phyloP scores from a whole-genome alignment of 1,139 yeast genomes.

The Petasospora fabianii region DNA sequence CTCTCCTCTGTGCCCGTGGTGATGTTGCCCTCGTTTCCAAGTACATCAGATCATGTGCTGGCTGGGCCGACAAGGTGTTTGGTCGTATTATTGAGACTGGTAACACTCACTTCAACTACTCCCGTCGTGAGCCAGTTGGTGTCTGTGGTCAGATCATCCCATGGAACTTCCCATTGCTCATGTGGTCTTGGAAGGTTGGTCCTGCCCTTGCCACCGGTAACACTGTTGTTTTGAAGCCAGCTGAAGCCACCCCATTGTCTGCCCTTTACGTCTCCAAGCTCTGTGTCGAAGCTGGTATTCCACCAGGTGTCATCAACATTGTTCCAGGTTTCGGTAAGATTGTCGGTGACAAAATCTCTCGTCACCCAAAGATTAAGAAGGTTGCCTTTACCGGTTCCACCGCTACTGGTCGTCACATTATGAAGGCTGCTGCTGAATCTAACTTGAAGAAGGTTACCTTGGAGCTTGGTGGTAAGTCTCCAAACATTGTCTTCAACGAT shows the following conservation, averaged over 20 bases:
- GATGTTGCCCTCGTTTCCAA: slow-evolving; percentile 58
- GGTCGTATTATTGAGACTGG: slow-evolving; percentile 71
- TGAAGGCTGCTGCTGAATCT: slow-evolving; percentile 68
- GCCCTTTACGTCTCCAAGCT: slow-evolving; percentile 64
- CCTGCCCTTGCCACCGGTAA: slow-evolving; percentile 85
- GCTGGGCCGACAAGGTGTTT: slow-evolving; percentile 74
- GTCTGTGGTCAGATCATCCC: slow-evolving; percentile 84
- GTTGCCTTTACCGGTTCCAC: slow-evolving; percentile 88
- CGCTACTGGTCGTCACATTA: slow-evolving; percentile 71
- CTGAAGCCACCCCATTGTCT: slow-evolving; percentile 81
- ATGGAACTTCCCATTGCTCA: slow-evolving; percentile 85
- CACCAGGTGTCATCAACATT: slow-evolving; percentile 76
- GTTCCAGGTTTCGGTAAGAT: slow-evolving; percentile 74
- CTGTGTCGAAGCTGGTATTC: slow-evolving; percentile 68
- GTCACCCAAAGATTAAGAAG: slow-evolving; percentile 68
- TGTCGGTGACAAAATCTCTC: slow-evolving; percentile 68
- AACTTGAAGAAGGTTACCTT: slow-evolving; percentile 77
- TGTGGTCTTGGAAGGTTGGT: slow-evolving; percentile 85
- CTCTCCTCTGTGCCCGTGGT: slow-evolving; percentile 50
- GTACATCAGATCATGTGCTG: slow-evolving; percentile 70
- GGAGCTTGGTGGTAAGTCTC: slow-evolving; percentile 88
- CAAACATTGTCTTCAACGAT: slow-evolving; percentile 74
- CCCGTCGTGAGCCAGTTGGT: slow-evolving; percentile 66
- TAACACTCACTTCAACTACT: slow-evolving; percentile 55
- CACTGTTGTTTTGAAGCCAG: slow-evolving; percentile 75